These are phyloP conservation scores for Rhizoctonia solani DNA, from an alignment of 1,284 basidiomycete genomes.

Conservation along the genomic window DNA sequence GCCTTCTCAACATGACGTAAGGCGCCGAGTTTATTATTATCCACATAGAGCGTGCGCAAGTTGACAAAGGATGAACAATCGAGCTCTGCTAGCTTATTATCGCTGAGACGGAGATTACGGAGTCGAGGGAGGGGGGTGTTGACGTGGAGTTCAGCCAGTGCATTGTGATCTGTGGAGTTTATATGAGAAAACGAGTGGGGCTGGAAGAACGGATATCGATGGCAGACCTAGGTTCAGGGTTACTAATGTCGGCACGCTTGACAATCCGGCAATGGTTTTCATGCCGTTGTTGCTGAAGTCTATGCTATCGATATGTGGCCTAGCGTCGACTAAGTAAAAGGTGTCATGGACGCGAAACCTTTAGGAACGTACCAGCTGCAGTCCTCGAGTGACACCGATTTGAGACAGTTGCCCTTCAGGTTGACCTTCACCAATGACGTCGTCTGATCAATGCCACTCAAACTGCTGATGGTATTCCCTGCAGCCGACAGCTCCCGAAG, in stretches of 20 bases:
- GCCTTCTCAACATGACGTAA: conserved; percentile 60
- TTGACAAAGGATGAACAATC: conserved; percentile 70
- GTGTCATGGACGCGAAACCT: conserved; percentile 53
- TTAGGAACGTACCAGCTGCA: conserved; percentile 68
- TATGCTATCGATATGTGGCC: conserved; percentile 22
- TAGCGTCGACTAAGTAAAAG: conserved; percentile 52
- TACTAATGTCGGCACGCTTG: conserved; percentile 25
- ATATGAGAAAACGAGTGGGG: conserved; percentile 45
- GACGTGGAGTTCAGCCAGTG: conserved; percentile 44
- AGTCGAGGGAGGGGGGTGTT: conserved; percentile 64
- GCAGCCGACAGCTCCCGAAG: conserved; percentile 89
- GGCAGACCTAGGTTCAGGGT: conserved; percentile 35
- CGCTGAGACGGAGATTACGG: conserved; percentile 84
- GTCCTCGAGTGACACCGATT: conserved; percentile 62
- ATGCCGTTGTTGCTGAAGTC: conserved; percentile 28
- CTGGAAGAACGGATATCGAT: not conserved
- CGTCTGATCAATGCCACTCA: conserved; percentile 81
- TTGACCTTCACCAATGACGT: conserved; percentile 84
- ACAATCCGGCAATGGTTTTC: conserved; percentile 20
- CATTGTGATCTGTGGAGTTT: conserved; percentile 9
- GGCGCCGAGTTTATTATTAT: conserved; percentile 76
- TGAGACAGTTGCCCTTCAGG: conserved; percentile 75
- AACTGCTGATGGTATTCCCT: conserved; percentile 73
- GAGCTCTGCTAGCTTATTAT: conserved; percentile 74
- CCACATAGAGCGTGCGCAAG: conserved; percentile 89